These are phyloP conservation scores for Jimgerdemannia lactiflua DNA, from an alignment of 192 early-diverging fungal genomes.

Conservation along the genomic window DNA sequence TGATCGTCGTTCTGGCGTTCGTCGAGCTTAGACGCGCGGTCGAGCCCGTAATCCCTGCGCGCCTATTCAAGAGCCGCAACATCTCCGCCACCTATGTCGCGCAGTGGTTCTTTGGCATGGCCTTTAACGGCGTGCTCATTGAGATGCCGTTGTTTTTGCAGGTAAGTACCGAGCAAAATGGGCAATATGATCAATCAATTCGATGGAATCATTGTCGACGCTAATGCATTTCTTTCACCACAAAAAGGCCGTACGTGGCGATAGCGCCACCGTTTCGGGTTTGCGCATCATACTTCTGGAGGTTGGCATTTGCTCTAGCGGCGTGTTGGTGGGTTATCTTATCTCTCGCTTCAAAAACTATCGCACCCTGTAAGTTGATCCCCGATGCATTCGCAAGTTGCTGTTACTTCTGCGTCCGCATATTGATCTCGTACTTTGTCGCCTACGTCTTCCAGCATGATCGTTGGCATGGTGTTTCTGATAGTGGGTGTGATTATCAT, in stretches of 20 bases:
- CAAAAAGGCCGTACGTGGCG: slow-evolving; percentile 49
- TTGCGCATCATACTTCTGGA: slow-evolving; percentile 37
- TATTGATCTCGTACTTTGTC: too few relatives aligned
- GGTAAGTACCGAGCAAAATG: slow-evolving; percentile 22
- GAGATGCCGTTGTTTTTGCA: slow-evolving; percentile 17
- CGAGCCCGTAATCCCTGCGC: slow-evolving; percentile 62
- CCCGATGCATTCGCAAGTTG: neutral
- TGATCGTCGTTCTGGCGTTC: slow-evolving; percentile 21
- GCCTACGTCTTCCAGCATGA: slow-evolving; percentile 30
- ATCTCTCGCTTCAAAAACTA: slow-evolving; percentile 32
- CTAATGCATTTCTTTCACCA: neutral
- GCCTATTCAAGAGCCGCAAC: slow-evolving; percentile 54
- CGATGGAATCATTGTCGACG: neutral
- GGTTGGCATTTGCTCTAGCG: slow-evolving; percentile 14
- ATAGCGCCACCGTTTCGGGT: slow-evolving; percentile 43
- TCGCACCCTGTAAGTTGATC: slow-evolving; percentile 59
- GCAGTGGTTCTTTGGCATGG: slow-evolving; percentile 35
- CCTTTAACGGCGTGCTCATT: slow-evolving; percentile 25
- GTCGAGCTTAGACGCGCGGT: slow-evolving; percentile 47
- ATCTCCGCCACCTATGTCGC: slow-evolving; percentile 21
- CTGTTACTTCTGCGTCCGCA: neutral
- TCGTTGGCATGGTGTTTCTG: neutral
- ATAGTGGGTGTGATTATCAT: neutral
- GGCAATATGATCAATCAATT: neutral
- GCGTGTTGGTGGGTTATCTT: slow-evolving; percentile 14